phyloP scores from a whole-genome alignment of 768 basidiomycete species.

The Leucocoprinus birnbaumii region DNA sequence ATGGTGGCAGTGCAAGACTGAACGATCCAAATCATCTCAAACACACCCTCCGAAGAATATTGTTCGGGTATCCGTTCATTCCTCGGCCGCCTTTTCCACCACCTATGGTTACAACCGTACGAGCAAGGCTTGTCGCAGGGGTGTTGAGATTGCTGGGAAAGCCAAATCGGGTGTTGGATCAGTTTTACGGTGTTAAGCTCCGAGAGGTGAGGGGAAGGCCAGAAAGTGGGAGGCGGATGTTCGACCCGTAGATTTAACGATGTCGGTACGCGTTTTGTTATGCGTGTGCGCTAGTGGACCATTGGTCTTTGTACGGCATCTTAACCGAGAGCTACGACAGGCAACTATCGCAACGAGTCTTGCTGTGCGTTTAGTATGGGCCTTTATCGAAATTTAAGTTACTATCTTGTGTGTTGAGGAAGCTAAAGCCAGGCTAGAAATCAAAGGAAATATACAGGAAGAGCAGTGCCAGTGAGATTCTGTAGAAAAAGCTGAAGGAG shows the following conservation, averaged over 20 bases:
- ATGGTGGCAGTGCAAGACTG: too few relatives aligned
- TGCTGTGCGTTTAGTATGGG: too few relatives aligned
- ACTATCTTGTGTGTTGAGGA: too few relatives aligned
- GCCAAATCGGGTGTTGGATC: constrained; percentile 43
- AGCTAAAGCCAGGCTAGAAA: too few relatives aligned
- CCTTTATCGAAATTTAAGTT: too few relatives aligned
- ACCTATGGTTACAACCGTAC: too few relatives aligned
- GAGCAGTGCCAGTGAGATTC: too few relatives aligned
- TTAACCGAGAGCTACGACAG: constrained; percentile 28
- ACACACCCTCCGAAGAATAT: constrained; percentile 41
- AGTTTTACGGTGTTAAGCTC: constrained; percentile 41
- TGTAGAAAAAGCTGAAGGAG: too few relatives aligned
- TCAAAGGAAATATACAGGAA: too few relatives aligned
- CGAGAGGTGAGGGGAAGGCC: constrained; percentile 39
- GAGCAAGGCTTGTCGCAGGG: too few relatives aligned
- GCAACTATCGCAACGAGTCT: too few relatives aligned
- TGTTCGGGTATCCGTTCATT: constrained; percentile 60
- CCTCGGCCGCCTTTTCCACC: constrained; percentile 44
- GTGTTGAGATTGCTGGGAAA: constrained; percentile 30
- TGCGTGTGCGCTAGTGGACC: constrained; percentile 40
- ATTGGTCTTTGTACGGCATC: constrained; percentile 36
- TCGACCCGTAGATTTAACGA: constrained; percentile 61
- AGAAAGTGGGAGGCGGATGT: constrained; percentile 44
- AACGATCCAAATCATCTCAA: constrained; percentile 32
- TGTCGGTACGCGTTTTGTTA: constrained; percentile 55